Base-by-base conservation (phyloP, 1,139 yeast species). In the Suhomyces taliae region DNA sequence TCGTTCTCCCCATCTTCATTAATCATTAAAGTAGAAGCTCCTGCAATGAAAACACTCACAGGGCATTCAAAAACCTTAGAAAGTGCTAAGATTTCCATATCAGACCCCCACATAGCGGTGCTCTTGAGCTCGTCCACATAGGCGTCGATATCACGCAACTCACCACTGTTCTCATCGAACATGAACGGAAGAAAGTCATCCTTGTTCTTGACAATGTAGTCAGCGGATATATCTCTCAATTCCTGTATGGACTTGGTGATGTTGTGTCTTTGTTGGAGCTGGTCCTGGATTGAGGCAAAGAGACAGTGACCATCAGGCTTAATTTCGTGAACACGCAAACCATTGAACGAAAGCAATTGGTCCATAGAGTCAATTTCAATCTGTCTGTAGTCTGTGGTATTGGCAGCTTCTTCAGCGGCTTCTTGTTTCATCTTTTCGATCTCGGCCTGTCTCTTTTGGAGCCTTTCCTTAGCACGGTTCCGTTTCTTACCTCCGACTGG, bases 41-140 rank as follows among this genome's bases (percentile, higher is more conserved):
- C 96, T 37, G 89, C 87, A 71, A 87, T 82, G 65, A 85, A 72
- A 6, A 93, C 83, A 42, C 83, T 75, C n/a, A 91, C 81, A 1
- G 90, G 86, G 56, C 88, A 83, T 47, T 83, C 75, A 58, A 76
- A 87, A 8, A 79, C 79, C 50, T 81, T 77, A 0, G 95, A 77
- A 38, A 90, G 71, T 0, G 98, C 97, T 57, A 89, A 64, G 15
- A 91, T 83, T 69, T 93, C 99, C 73, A 90, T 74, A 59, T 93
- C 98, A 6, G 97, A 95, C 29, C 99, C 99, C 99, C 99, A 93
- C 75, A 89, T 81, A 0, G 96, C 83, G 0, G 97, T 89, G 12
- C 69, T 70, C 46, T 78, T 86, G 47, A 93, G 75, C 54, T 85
- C 85, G 1, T 71, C 65, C 8, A 90, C 78, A 63, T 93, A 93